These are phyloP conservation scores for Tephrocybe rancida DNA, from an alignment of 768 basidiomycete species.

Conservation along the genomic window DNA sequence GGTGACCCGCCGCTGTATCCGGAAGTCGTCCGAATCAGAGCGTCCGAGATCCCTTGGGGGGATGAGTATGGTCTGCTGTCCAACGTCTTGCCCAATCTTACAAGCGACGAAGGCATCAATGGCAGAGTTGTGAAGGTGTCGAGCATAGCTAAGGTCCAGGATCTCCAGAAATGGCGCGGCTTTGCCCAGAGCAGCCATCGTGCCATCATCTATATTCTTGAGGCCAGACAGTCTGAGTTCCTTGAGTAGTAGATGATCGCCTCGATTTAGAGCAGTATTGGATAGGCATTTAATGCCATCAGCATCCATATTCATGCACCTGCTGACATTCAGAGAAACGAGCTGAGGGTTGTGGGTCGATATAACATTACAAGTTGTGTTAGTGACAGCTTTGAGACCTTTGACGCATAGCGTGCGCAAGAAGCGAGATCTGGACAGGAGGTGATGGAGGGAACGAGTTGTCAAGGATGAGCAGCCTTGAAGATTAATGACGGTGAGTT, in stretches of 20 bases:
- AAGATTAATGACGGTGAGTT: slow-evolving; percentile 71
- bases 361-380: slow-evolving; percentile 73
- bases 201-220: slow-evolving; percentile 56
- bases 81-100: slow-evolving; percentile 34
- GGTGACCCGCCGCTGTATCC: slow-evolving; percentile 64
- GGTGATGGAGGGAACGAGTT: slow-evolving; percentile 65
- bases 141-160: slow-evolving; percentile 77
- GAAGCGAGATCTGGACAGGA: slow-evolving; percentile 66
- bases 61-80: slow-evolving; percentile 49
- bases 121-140: slow-evolving; percentile 73
- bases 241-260: slow-evolving; percentile 54
- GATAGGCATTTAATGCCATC: slow-evolving; percentile 58
- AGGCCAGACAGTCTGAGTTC: slow-evolving; percentile 72
- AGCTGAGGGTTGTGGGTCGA: slow-evolving; percentile 59
- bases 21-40: slow-evolving; percentile 47
- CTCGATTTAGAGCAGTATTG: slow-evolving; percentile 42
- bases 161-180: slow-evolving; percentile 76
- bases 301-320: slow-evolving; percentile 70
- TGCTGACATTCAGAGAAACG: slow-evolving; percentile 64
- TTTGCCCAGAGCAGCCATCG: slow-evolving; percentile 66
- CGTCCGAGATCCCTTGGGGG: slow-evolving; percentile 68
- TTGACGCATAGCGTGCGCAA: slow-evolving; percentile 64
- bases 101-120: slow-evolving; percentile 73
- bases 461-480: slow-evolving; percentile 72
- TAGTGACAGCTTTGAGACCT: slow-evolving; percentile 69